Percentiles rank a stretch among this genome's conserved stretches.
These are phyloP conservation scores for Mycena floridula DNA, from an alignment of 768 basidiomycete genomes.

Conservation along the genomic window DNA sequence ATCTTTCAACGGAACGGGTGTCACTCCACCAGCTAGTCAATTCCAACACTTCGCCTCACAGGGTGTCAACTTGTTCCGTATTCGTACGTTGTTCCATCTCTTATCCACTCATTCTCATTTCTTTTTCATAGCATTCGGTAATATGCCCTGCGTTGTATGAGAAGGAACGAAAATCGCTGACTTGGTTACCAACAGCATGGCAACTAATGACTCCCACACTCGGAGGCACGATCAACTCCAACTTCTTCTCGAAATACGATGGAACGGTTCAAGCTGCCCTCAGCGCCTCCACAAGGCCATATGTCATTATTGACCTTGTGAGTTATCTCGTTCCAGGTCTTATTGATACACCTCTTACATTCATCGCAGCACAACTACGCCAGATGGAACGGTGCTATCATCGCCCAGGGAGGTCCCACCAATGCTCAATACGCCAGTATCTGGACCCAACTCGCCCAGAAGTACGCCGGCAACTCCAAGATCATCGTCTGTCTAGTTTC, in stretches of 20 bases:
- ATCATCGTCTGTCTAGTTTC: slow-evolving; percentile 31
- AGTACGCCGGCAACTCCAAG: slow-evolving; percentile 28
- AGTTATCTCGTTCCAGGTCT: not conserved
- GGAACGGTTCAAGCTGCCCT: slow-evolving; percentile 41
- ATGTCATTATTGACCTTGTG: slow-evolving; percentile 44
- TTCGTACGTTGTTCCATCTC: no score
- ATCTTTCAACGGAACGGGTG: slow-evolving; percentile 33
- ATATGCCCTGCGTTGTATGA: no score
- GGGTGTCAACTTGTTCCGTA: slow-evolving; percentile 45
- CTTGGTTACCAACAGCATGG: slow-evolving; percentile 38
- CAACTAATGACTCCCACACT: slow-evolving; percentile 45
- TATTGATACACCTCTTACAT: not conserved
- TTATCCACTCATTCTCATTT: no score
- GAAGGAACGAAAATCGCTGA: no score
- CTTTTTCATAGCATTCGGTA: no score
- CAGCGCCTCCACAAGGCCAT: slow-evolving; percentile 23
- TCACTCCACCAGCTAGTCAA: slow-evolving; percentile 34
- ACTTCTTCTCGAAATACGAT: slow-evolving; percentile 41
- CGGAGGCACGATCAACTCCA: slow-evolving; percentile 39
- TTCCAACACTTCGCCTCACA: slow-evolving; percentile 41
- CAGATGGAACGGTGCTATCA: slow-evolving; percentile 48
- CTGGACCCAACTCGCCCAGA: slow-evolving; percentile 49
- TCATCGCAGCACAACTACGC: slow-evolving; percentile 58
- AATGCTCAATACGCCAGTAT: slow-evolving; percentile 43
- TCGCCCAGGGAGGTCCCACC: slow-evolving; percentile 53